A percentile compares a stretch with the other conserved stretches of the same genome.
These are phyloP conservation scores for Colletotrichum karsti DNA, from an alignment of 2,329 filamentous ascomycete species.

Conservation along the genomic window DNA sequence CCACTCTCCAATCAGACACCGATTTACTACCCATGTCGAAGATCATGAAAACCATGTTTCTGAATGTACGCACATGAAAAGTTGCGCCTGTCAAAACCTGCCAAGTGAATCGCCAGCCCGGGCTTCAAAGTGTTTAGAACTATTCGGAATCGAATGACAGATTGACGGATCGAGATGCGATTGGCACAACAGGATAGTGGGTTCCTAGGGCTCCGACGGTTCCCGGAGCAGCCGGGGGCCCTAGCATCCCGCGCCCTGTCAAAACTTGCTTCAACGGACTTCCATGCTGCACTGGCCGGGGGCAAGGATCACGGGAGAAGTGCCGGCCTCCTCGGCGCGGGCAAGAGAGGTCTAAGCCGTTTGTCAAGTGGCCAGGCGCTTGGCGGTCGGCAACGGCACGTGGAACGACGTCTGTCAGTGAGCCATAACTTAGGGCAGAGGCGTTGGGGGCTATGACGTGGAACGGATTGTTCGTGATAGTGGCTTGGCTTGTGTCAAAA, in stretches of 20 bases:
- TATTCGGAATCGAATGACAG: background rate
- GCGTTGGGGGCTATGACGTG: background rate
- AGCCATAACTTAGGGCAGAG: background rate
- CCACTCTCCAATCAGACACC: background rate
- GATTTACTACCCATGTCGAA: background rate
- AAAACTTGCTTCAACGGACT: background rate
- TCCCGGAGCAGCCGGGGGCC: background rate
- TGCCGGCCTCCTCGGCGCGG: background rate
- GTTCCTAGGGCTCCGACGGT: background rate
- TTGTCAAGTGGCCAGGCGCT: background rate
- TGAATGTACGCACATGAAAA: background rate
- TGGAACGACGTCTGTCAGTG: background rate
- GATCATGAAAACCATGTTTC: background rate
- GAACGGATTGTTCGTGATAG: background rate
- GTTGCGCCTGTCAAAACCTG: background rate
- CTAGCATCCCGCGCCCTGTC: background rate
- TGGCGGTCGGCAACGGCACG: background rate
- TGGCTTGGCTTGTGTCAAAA: background rate
- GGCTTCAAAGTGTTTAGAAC: background rate
- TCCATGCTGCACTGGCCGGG: background rate
- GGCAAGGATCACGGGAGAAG: background rate
- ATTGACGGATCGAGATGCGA: conserved; percentile 8
- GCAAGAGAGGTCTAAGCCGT: background rate
- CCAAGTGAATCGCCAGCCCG: background rate
- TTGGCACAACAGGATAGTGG: conserved; percentile 7